Conservation (phyloP, 257 asterid genomes). For the Solanum tarapatanum region DNA sequence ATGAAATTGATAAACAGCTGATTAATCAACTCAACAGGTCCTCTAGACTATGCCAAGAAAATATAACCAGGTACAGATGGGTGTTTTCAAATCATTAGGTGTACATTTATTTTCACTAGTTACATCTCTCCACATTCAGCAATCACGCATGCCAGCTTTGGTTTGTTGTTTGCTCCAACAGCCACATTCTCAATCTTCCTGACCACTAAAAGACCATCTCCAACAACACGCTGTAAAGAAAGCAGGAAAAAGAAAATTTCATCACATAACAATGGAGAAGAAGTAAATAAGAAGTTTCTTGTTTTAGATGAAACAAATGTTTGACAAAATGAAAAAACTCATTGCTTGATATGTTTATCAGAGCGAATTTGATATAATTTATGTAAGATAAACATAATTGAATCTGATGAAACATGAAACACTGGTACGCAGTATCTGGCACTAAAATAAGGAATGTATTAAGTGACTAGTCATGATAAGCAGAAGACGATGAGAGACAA, state of each 20-base stretch:
- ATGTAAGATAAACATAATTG: background rate
- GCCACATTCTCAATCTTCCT: slow-evolving; percentile 97
- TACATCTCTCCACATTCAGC: slow-evolving; percentile 98
- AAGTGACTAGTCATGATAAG: background rate
- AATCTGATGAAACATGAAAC: background rate
- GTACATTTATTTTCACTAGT: background rate
- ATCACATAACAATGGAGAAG: background rate
- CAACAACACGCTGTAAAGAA: slow-evolving; percentile 72
- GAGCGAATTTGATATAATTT: background rate
- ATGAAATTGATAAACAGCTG: background rate
- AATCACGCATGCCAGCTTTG: slow-evolving; percentile 70
- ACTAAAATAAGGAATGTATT: background rate
- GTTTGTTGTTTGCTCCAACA: slow-evolving; percentile 74
- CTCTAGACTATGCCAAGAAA: background rate
- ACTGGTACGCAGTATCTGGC: background rate
- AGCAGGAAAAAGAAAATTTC: background rate
- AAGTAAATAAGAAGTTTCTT: background rate
- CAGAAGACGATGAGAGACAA: background rate
- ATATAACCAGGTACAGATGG: background rate
- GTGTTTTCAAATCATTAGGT: background rate
- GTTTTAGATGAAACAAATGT: background rate
- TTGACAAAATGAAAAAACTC: background rate
- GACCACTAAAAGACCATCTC: slow-evolving; percentile 76
- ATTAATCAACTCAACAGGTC: background rate
- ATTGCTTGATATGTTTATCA: background rate